phyloP scores from a whole-genome alignment of 2,329 filamentous ascomycete species.

The Alternaria alternata region DNA sequence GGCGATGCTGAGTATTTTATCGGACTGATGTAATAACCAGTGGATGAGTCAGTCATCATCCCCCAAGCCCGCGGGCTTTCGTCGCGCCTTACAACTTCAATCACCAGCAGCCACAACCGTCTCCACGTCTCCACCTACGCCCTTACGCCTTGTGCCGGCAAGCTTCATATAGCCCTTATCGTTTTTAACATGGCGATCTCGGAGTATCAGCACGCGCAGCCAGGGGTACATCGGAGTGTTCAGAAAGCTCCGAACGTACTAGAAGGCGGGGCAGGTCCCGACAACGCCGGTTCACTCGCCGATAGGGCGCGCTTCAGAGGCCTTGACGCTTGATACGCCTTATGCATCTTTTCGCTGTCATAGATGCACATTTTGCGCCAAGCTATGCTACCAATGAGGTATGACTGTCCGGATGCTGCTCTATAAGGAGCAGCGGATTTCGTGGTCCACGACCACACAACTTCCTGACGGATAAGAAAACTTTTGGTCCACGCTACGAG shows the following conservation, averaged over 20 bases:
- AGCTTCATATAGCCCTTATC: not conserved
- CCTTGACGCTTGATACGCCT: constrained; percentile 1
- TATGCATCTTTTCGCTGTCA: not conserved
- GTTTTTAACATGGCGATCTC: not conserved
- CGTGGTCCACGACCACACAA: not conserved
- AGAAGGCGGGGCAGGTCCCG: constrained; percentile 7
- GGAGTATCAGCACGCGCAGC: not conserved
- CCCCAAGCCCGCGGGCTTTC: constrained; percentile 3
- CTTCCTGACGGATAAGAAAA: not conserved
- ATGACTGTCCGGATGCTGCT: constrained; percentile 1
- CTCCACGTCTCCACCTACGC: not conserved
- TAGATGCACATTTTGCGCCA: constrained; percentile 8
- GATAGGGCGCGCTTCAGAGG: constrained; percentile 4
- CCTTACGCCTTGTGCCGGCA: not conserved
- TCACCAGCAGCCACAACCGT: not conserved
- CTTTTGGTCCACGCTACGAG: constrained; percentile 1
- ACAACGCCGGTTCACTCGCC: constrained; percentile 7
- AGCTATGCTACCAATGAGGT: constrained; percentile 2
- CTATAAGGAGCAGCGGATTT: not conserved
- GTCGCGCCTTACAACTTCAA: not conserved
- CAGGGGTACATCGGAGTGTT: not conserved
- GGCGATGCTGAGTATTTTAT: not conserved
- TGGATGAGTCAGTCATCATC: not conserved
- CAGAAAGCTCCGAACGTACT: constrained; percentile 4
- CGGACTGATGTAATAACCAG: not conserved